These are phyloP conservation scores for Sphaerosporella brunnea DNA, from an alignment of 495 filamentous ascomycete genomes.

Conservation along the genomic window DNA sequence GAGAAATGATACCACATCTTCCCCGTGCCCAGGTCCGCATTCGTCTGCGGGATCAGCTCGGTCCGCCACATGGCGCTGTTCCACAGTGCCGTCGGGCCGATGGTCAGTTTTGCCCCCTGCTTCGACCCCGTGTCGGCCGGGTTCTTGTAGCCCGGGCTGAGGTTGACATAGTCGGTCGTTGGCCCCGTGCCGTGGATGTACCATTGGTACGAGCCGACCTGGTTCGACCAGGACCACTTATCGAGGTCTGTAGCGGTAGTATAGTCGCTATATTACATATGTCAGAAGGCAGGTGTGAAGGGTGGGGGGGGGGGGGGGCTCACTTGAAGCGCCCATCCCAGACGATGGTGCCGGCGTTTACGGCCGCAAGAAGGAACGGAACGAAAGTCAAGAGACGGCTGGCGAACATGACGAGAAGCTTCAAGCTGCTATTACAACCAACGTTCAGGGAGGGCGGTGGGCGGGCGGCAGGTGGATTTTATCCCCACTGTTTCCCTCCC, in stretches of 20 bases:
- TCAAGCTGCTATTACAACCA: no score
- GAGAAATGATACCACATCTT: constrained; percentile 55
- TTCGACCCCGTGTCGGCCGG: constrained; percentile 42
- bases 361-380: constrained; percentile 9
- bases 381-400: not conserved
- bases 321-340: constrained; percentile 25
- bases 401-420: no score
- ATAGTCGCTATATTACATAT: constrained; percentile 13
- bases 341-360: constrained; percentile 21
- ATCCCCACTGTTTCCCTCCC: no score
- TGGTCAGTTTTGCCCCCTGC: constrained; percentile 51
- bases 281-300: constrained; percentile 2
- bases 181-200: constrained; percentile 33
- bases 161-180: constrained; percentile 37
- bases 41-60: constrained; percentile 54
- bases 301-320: not conserved
- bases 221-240: constrained; percentile 24
- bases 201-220: constrained; percentile 23
- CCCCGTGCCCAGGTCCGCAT: constrained; percentile 40
- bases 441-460: no score
- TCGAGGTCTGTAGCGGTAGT: constrained; percentile 15
- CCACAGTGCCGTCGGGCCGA: constrained; percentile 47
- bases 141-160: constrained; percentile 42
- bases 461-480: no score
- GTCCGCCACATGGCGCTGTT: constrained; percentile 42